These are phyloP conservation scores for Firmiana major DNA, from an alignment of 345 rosid species.

Conservation along the genomic window DNA sequence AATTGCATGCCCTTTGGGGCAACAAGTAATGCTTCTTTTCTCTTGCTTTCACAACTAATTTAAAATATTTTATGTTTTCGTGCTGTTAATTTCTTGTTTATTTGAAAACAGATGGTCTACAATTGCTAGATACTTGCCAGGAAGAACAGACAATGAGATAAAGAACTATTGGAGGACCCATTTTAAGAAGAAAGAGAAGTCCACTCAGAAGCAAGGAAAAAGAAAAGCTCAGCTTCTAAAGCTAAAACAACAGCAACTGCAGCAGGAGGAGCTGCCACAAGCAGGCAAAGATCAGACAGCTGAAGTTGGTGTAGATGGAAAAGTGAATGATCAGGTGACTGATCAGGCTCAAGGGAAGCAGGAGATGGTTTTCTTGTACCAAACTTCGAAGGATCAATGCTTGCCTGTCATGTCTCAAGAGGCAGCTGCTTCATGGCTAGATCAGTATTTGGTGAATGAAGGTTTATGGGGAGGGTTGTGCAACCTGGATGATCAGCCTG, in stretches of 20 bases:
- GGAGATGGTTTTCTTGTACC: slow-evolving; percentile 20
- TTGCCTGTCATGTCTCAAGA: slow-evolving; percentile 23
- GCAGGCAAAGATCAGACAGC: slow-evolving; percentile 12
- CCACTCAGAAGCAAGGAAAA: slow-evolving; percentile 33
- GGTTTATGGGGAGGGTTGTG: slow-evolving; percentile 49
- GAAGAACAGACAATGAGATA: slow-evolving; percentile 89
- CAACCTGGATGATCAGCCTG: slow-evolving; percentile 35
- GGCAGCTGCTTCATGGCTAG: slow-evolving; percentile 2
- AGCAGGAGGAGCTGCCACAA: slow-evolving; percentile 4
- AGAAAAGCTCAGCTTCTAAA: slow-evolving; percentile 27
- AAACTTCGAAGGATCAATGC: slow-evolving; percentile 27
- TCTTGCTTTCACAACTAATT: background rate
- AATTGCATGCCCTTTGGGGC: slow-evolving; percentile 83
- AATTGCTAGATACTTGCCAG: slow-evolving; percentile 85
- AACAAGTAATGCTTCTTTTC: slow-evolving; percentile 50
- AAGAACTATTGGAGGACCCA: slow-evolving; percentile 95
- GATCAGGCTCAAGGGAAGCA: slow-evolving; percentile 18
- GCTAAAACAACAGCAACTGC: slow-evolving; percentile 23
- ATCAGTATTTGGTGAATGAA: slow-evolving; percentile 35
- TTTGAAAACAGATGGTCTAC: slow-evolving; percentile 68
- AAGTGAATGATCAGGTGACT: background rate
- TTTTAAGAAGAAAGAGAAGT: slow-evolving; percentile 54
- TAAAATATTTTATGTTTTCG: background rate
- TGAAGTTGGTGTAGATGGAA: background rate
- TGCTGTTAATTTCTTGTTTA: background rate